Evolutionary conservation across 371 early-diverging fungal species (phyloP).

Genomic region (Apophysomyces ossiformis): DNA sequence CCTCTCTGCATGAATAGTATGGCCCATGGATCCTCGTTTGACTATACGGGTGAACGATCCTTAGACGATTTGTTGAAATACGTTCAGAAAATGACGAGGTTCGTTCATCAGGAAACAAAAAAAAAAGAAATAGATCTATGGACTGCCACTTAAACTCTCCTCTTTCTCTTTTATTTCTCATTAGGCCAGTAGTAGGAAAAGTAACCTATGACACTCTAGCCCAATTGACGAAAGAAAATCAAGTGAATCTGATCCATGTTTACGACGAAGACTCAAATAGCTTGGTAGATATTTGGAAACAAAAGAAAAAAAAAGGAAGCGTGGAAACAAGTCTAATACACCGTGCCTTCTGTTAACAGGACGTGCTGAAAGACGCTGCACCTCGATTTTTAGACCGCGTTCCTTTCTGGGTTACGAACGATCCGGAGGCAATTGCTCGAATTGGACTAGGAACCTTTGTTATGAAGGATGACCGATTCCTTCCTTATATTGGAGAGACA

Average conservation of each 20-base stretch:
- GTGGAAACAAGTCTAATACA: neutral
- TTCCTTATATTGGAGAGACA: neutral
- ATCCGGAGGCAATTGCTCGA: conserved; percentile 14
- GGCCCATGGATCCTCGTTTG: conserved; percentile 47
- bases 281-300: neutral
- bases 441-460: conserved; percentile 14
- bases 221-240: conserved; percentile 11
- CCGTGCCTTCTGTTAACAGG: neutral
- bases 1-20: neutral
- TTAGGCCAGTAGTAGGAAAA: neutral
- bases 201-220: conserved; percentile 5
- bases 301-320: no score
- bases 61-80: conserved; percentile 51
- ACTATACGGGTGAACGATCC: conserved; percentile 56
- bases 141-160: no score
- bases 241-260: conserved; percentile 31
- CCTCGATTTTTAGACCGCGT: conserved; percentile 24
- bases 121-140: no score
- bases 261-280: conserved; percentile 1
- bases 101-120: neutral
- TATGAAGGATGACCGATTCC: conserved; percentile 24
- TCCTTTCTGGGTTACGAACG: conserved; percentile 30
- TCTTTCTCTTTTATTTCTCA: neutral
- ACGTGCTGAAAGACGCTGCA: conserved; percentile 22
- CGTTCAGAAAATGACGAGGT: conserved; percentile 37